Conservation (phyloP, 495 filamentous ascomycete species). For the Aspergillus coremiiformis region DNA sequence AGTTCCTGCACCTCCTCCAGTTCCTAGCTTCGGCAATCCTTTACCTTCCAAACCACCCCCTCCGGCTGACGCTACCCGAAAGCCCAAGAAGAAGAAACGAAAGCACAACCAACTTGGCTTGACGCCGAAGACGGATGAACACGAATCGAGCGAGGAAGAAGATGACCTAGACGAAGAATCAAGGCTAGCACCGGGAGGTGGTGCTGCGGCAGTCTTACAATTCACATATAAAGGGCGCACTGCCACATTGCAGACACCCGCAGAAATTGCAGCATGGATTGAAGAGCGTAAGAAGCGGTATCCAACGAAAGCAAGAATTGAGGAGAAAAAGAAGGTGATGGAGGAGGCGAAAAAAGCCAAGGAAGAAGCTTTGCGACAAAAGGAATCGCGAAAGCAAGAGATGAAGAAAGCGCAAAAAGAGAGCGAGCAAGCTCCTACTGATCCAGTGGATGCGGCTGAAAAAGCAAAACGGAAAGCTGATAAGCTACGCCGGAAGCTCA, state of each 20-base stretch:
- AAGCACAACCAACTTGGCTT: conserved; percentile 74
- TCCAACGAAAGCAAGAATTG: conserved; percentile 61
- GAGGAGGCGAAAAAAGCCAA: conserved; percentile 37
- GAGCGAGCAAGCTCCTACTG: conserved; percentile 15
- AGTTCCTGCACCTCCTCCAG: conserved; percentile 46
- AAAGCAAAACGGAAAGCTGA: conserved; percentile 45
- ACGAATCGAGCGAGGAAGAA: conserved; percentile 65
- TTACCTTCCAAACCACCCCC: conserved; percentile 56
- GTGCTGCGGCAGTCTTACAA: conserved; percentile 30
- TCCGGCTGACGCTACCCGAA: conserved; percentile 29
- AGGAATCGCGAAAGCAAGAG: conserved; percentile 22
- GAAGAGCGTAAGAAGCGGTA: conserved; percentile 69
- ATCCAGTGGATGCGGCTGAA: conserved; percentile 30
- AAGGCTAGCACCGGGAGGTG: conserved; percentile 31
- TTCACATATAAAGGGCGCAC: conserved; percentile 39
- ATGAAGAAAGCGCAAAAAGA: conserved; percentile 26
- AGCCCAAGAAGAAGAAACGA: conserved; percentile 67
- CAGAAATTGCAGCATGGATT: conserved; percentile 75
- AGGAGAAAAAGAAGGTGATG: conserved; percentile 40
- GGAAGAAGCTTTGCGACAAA: conserved; percentile 25
- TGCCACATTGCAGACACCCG: conserved; percentile 42
- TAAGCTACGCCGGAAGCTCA: conserved; percentile 40
- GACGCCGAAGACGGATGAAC: conserved; percentile 64
- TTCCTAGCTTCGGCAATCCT: conserved; percentile 56
- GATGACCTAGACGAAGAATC: conserved; percentile 65